phyloP scores from a whole-genome alignment of 371 early-diverging fungal species.

The Apophysomyces variabilis region DNA sequence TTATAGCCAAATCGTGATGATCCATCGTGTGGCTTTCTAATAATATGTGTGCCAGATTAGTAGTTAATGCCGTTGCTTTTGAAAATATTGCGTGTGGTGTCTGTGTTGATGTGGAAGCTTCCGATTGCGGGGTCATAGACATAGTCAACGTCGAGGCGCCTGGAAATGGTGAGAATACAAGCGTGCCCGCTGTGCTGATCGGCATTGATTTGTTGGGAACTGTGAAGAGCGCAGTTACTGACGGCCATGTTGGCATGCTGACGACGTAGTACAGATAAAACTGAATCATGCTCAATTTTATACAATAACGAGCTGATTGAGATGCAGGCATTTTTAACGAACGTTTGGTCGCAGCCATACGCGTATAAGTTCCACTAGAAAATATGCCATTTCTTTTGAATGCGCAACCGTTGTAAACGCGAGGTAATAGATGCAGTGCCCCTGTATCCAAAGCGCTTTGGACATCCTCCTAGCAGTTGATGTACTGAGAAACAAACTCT shows the following conservation, averaged over 20 bases:
- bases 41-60: neutral
- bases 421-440: conserved; percentile 35
- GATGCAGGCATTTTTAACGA: conserved; percentile 32
- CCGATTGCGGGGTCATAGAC: neutral
- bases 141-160: neutral
- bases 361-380: conserved; percentile 20
- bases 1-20: neutral
- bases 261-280: conserved; percentile 41
- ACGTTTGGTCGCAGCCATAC: conserved; percentile 37
- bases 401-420: conserved; percentile 30
- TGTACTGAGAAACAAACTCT: neutral
- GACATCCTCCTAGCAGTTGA: conserved; percentile 34
- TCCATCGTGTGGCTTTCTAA: neutral
- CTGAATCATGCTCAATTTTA: conserved; percentile 41
- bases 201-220: neutral
- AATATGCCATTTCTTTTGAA: conserved; percentile 14
- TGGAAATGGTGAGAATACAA: conserved; percentile 2
- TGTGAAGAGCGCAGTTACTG: neutral
- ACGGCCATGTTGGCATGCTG: conserved; percentile 35
- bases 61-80: neutral
- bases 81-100: neutral
- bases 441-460: conserved; percentile 33
- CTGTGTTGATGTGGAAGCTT: conserved; percentile 3
- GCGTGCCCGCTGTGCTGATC: neutral
- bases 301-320: conserved; percentile 23